phyloP scores from a whole-genome alignment of 441 rosid genomes.

The Arabidopsis lyrata region DNA sequence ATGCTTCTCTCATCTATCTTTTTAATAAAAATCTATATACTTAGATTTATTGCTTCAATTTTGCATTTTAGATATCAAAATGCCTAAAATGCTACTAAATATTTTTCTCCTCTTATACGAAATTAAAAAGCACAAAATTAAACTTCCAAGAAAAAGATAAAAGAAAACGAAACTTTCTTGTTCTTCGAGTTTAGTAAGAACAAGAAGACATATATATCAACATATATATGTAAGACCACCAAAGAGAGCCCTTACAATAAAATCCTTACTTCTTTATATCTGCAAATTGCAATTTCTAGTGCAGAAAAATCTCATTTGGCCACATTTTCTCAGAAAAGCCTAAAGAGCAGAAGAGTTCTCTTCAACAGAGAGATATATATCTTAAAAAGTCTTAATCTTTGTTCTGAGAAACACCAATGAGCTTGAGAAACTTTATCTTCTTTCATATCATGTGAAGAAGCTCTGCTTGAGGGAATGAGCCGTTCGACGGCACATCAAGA shows the following conservation, averaged over 20 bases:
- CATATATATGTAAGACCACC: constrained; percentile 8
- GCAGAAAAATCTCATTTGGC: constrained; percentile 37
- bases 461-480: constrained; percentile 93
- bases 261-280: constrained; percentile 3
- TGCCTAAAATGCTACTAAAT: neutral
- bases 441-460: constrained; percentile 63
- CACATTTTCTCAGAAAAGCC: constrained; percentile 29
- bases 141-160: neutral
- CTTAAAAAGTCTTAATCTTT: constrained; percentile 21
- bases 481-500: constrained; percentile 80
- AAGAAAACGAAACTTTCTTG: constrained; percentile 15
- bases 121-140: neutral
- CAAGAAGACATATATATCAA: constrained; percentile 11
- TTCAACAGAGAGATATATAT: constrained; percentile 22
- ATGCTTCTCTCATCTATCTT: too few species aligned
- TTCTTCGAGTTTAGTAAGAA: constrained; percentile 24
- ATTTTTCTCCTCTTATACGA: neutral
- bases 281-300: constrained; percentile 29
- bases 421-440: constrained; percentile 19
- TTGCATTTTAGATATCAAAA: neutral
- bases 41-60: neutral
- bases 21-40: neutral
- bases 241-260: constrained; percentile 17
- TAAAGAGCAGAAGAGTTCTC: constrained; percentile 28
- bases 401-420: constrained; percentile 41